Conservation (phyloP, 441 rosid genomes). For the Hura crepitans region DNA sequence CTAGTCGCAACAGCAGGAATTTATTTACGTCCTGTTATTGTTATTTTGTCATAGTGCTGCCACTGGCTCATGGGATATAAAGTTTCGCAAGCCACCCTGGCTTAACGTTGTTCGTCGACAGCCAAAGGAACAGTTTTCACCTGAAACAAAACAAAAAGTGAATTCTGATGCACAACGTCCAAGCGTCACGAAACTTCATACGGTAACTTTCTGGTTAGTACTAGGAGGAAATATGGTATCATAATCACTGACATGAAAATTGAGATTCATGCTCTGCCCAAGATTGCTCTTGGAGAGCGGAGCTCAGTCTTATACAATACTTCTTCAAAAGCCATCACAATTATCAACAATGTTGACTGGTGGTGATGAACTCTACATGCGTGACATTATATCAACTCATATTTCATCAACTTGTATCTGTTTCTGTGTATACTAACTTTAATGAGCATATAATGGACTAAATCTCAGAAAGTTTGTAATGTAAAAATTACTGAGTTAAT, state of each 20-base stretch:
- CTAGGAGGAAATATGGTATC: not conserved
- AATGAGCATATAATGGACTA: not conserved
- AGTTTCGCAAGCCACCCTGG: not conserved
- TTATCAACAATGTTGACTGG: not conserved
- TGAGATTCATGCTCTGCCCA: not conserved
- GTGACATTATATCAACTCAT: not conserved
- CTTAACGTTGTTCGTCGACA: constrained; percentile 45
- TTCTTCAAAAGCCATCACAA: not conserved
- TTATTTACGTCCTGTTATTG: constrained; percentile 21
- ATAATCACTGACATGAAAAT: not conserved
- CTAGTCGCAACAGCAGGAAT: not conserved
- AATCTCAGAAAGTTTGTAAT: too few relatives aligned
- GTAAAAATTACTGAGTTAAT: not conserved
- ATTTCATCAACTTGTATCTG: not conserved
- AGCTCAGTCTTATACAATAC: not conserved
- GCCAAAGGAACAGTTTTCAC: constrained; percentile 73
- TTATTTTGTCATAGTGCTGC: not conserved
- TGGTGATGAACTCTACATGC: not conserved
- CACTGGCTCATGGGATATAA: not conserved
- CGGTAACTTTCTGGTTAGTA: not conserved
- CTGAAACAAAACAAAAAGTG: constrained; percentile 38
- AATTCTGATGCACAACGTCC: not conserved
- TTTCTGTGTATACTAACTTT: not conserved
- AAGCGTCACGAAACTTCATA: not conserved
- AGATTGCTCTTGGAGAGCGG: not conserved